Percentiles rank a stretch among this genome's conserved stretches.
These are phyloP conservation scores for Ustilago lituana DNA, from an alignment of 1,284 basidiomycete genomes.

Conservation along the genomic window DNA sequence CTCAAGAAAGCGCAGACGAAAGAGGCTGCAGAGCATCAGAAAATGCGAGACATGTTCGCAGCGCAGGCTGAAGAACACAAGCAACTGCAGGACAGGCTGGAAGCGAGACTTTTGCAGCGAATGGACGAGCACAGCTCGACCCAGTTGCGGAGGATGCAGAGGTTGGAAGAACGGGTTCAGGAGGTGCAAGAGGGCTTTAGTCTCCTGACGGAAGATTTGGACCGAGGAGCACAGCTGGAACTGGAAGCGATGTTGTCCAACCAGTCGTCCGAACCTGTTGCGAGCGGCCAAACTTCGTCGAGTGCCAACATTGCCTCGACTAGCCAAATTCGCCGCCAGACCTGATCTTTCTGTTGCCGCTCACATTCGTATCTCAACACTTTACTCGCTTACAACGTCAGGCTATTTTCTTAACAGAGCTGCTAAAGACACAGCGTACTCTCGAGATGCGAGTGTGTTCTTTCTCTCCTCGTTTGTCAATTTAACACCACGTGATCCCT, in stretches of 20 bases:
- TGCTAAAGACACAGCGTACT: too few species aligned
- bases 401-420: too few species aligned
- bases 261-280: neutral
- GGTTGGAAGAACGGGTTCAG: neutral
- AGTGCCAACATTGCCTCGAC: slow-evolving; percentile 9
- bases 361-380: neutral
- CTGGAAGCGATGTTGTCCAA: slow-evolving; percentile 13
- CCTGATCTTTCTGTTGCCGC: neutral
- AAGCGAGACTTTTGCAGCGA: neutral
- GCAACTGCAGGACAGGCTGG: slow-evolving; percentile 3
- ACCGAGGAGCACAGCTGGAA: slow-evolving; percentile 22
- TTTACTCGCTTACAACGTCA: too few species aligned
- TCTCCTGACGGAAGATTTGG: slow-evolving; percentile 26
- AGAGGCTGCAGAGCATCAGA: neutral
- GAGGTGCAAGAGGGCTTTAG: slow-evolving; percentile 9
- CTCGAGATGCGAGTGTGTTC: too few species aligned
- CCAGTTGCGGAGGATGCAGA: slow-evolving; percentile 1
- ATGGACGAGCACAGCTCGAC: neutral
- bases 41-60: slow-evolving; percentile 3
- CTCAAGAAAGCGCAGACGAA: too few species aligned
- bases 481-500: too few species aligned
- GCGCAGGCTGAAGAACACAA: neutral
- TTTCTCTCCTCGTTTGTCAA: too few species aligned
- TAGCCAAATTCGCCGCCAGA: slow-evolving; percentile 14
- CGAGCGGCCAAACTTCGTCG: neutral